phyloP scores from a whole-genome alignment of 2,329 filamentous ascomycete genomes.

The Harringtonia aguacate region DNA sequence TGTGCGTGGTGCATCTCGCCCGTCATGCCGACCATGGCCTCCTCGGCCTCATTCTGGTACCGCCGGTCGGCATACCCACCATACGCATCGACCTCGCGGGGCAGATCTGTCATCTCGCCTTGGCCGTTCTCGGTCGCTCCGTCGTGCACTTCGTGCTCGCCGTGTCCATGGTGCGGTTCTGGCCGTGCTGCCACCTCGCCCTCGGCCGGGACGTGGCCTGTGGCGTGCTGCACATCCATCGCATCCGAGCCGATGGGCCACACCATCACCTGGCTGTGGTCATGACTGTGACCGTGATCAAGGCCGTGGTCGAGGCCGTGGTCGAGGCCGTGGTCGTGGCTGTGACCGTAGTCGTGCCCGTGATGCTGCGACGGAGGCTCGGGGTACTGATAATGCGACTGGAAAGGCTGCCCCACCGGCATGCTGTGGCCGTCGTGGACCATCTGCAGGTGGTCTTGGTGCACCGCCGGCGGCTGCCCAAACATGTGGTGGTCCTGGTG shows the following conservation, averaged over 20 bases:
- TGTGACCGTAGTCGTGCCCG: too few species aligned
- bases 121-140: too few species aligned
- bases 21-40: conserved; percentile 15
- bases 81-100: conserved; percentile 14
- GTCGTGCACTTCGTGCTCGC: too few species aligned
- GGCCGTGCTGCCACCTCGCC: neutral
- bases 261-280: neutral
- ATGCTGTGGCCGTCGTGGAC: neutral
- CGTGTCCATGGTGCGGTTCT: neutral
- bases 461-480: conserved; percentile 1
- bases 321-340: neutral
- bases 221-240: conserved; percentile 3
- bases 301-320: too few species aligned
- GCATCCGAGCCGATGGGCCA: conserved; percentile 8
- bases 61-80: conserved; percentile 14
- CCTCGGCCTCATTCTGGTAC: conserved; percentile 18
- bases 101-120: conserved; percentile 8
- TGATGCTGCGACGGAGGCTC: conserved; percentile 7
- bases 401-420: neutral
- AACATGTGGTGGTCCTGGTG: neutral
- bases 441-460: conserved; percentile 4
- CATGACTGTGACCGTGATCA: too few species aligned
- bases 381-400: conserved; percentile 8
- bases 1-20: conserved; percentile 4
- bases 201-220: neutral